phyloP scores from a whole-genome alignment of 345 rosid genomes.

The Physaria fendleri region DNA sequence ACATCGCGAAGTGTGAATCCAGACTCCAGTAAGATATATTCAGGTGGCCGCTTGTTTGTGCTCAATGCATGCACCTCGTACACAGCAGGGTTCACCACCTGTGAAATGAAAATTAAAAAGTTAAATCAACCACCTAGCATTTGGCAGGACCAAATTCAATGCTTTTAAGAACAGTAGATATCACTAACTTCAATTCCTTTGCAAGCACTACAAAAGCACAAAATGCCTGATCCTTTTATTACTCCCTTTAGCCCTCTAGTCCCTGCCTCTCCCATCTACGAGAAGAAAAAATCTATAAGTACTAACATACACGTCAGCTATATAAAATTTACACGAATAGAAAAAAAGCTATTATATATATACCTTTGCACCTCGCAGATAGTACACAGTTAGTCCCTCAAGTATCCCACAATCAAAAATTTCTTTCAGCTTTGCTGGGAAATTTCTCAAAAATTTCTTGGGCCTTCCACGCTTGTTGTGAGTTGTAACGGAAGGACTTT shows the following conservation, averaged over 20 bases:
- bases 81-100: conserved; percentile 55
- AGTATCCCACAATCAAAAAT: conserved; percentile 69
- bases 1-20: conserved; percentile 77
- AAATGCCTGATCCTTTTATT: conserved; percentile 52
- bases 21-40: conserved; percentile 63
- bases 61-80: conserved; percentile 86
- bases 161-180: background rate
- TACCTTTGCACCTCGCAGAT: conserved; percentile 65
- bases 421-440: conserved; percentile 55
- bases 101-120: background rate
- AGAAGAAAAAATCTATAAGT: too few relatives aligned
- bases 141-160: background rate
- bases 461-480: conserved; percentile 38
- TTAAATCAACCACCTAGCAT: background rate
- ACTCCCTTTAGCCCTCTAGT: conserved; percentile 53
- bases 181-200: conserved; percentile 53
- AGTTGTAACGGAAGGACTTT: conserved; percentile 13
- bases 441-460: conserved; percentile 37
- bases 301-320: conserved; percentile 3
- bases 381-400: conserved; percentile 63
- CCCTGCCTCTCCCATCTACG: conserved; percentile 42
- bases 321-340: background rate
- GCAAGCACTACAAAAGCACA: conserved; percentile 69
- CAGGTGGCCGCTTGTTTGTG: conserved; percentile 80
- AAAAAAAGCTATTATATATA: conserved; percentile 17